Evolutionary conservation across 768 basidiomycete species (phyloP), one percentile per base, ranked within the genome.

Genomic region (Boletus reticulatus): DNA sequence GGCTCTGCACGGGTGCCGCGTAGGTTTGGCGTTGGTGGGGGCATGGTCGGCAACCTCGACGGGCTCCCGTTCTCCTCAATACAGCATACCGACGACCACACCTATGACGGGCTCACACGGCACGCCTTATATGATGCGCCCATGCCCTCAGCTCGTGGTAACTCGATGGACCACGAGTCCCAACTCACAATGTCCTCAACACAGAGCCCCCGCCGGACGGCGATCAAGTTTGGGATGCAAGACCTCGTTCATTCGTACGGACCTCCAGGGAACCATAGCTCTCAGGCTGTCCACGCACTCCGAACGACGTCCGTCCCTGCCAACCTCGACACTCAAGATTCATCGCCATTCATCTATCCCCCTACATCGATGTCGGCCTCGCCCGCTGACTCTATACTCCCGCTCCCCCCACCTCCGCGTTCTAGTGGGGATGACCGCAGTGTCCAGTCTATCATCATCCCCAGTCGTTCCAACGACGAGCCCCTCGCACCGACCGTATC

Each of bases 51-150:
- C 8, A 70, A 62, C 22, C 57, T 47, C 56, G 58, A 71, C 13
- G 56, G 55, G 32, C 51, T 64, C 53, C 53, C 64, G 44, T 61
- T 66, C 58, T 46, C 68, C 49, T 36, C 62, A 20, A 36, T 66
- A 46, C 61, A 71, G 59, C 60, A 64, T 38, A 53, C 60, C 4
- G 77, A 78, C 43, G 77, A 78, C 43, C 64, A 69, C n/a, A 13
- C n/a, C 54, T 82, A 51, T 70, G 67, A 73, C 8, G 83, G 84
- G 34, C 65, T 95, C 62, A 80, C 83, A 59, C 79, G 94, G 20
- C 93, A 92, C 66, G 88, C 94, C 61, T 78, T 98, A 7, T 94
- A 92, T 67, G 95, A 98, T 67, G 83, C 87, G 12, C 95, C 95
- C 4, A 81, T 97, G 66, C 88, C 89, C 31, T 47, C 54, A 6